Percentiles rank a stretch among this genome's conserved stretches.
phyloP scores from a whole-genome alignment of 306 rosid genomes.

The Inga laurina region DNA sequence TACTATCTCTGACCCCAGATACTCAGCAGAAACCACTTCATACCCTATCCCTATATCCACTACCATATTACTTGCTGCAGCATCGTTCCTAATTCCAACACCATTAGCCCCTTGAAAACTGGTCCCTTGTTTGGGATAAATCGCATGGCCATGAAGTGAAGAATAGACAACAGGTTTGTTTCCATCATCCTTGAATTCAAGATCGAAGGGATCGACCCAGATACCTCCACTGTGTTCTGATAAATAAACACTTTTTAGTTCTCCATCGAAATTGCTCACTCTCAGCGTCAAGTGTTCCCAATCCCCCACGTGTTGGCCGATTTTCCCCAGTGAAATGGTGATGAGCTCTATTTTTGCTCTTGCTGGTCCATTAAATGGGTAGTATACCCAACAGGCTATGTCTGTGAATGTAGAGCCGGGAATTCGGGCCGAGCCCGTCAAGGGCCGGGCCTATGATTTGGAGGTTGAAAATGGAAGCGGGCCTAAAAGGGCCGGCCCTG shows the following conservation, averaged over 20 bases:
- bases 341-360: too few species aligned
- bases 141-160: conserved; percentile 56
- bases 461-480: too few species aligned
- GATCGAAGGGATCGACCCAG: conserved; percentile 51
- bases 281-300: too few species aligned
- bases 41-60: conserved; percentile 35
- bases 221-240: conserved; percentile 55
- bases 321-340: too few species aligned
- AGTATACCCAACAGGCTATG: too few species aligned
- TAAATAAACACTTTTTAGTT: conserved; percentile 44
- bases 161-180: conserved; percentile 43
- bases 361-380: too few species aligned
- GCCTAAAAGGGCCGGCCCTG: too few species aligned
- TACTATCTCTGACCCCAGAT: conserved; percentile 29
- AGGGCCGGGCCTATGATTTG: too few species aligned
- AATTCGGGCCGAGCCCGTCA: too few species aligned
- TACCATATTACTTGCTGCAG: conserved; percentile 39
- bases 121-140: conserved; percentile 48
- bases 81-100: neutral
- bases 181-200: conserved; percentile 32
- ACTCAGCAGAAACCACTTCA: conserved; percentile 40
- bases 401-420: too few species aligned
- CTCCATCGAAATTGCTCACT: neutral
- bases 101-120: conserved; percentile 42
- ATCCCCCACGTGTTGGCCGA: too few species aligned